Evolutionary conservation across 768 basidiomycete genomes (phyloP), one percentile per base, ranked within the genome.

Genomic region (Rhodocollybia butyracea): DNA sequence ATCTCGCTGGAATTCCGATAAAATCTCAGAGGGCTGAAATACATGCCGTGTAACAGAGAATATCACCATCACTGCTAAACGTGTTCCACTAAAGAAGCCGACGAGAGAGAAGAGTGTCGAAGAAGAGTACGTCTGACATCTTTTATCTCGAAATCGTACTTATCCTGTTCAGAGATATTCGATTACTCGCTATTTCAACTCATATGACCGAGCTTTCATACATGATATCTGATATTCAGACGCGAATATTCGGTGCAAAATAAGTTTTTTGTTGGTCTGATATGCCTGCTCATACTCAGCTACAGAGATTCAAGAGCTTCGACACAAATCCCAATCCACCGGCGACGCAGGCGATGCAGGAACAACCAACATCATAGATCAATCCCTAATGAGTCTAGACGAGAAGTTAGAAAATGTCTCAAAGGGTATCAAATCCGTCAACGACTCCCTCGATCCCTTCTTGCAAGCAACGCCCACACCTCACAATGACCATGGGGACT

Each of bases 181-280:
- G 82, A 53, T 66, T 91, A 43, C 73, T 93, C 38, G 89, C 90
- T 36, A 75, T 91, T 63, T 91, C 89, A 30, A 89, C 90, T 0
- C 89, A 88, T 65, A 90, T 94, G 63, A 93, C 91, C 12, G 91
- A 94, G 66, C 79, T 93, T 41, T 89, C 88, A 4, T 94, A 91
- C 66, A 82, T 83, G 60, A 86, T 94, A 57, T 92, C 90, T 17
- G 91, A 94, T 69, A 90, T 94, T 30, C 90, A 94, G 70, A 91
- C 91, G 47, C 87, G 91, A 63, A 92, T 94, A 68, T 94, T 94
- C 63, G 91, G 91, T 91, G 67, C 57, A 17, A 13, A 24, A 26
- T 4, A 21, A 17, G 21, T 19, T 22, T 17, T 24, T 19, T 40
- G 6, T 40, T 27, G 15, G 17, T 38, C 10, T 17, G 13, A 38